Percentiles rank a stretch among this genome's conserved stretches.
Evolutionary conservation across 2,329 filamentous ascomycete species (phyloP).

Genomic region (Fusarium sororula): DNA sequence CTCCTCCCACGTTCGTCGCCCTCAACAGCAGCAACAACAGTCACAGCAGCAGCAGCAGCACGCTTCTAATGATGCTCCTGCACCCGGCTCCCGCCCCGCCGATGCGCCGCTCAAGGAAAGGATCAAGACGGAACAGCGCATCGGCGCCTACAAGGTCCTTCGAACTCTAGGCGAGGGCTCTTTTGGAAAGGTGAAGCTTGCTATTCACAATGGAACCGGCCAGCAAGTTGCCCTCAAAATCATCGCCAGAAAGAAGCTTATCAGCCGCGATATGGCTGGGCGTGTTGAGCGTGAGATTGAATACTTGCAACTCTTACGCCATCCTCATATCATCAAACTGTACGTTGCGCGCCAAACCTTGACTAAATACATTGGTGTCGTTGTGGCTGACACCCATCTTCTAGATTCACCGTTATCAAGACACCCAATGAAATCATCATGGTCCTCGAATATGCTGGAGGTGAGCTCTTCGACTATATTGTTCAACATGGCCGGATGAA

Average conservation of each 20-base stretch:
- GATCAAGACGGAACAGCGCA: slow-evolving; percentile 78
- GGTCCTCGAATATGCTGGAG: slow-evolving; percentile 97
- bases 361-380: not conserved
- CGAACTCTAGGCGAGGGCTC: slow-evolving; percentile 94
- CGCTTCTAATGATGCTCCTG: slow-evolving; percentile 37
- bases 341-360: slow-evolving; percentile 56
- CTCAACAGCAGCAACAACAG: slow-evolving; percentile 46
- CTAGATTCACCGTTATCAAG: slow-evolving; percentile 94
- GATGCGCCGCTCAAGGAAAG: slow-evolving; percentile 53
- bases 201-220: slow-evolving; percentile 88
- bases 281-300: slow-evolving; percentile 98
- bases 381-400: slow-evolving; percentile 4
- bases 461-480: slow-evolving; percentile 97
- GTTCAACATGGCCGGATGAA: slow-evolving; percentile 92
- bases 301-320: slow-evolving; percentile 92
- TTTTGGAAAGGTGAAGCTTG: slow-evolving; percentile 98
- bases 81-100: slow-evolving; percentile 44
- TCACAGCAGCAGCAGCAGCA: slow-evolving; percentile 26
- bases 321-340: slow-evolving; percentile 99
- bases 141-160: slow-evolving; percentile 91
- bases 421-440: slow-evolving; percentile 96
- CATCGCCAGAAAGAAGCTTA: slow-evolving; percentile 93
- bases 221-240: slow-evolving; percentile 99
- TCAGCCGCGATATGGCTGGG: slow-evolving; percentile 97
- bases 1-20: slow-evolving; percentile 69